These are phyloP conservation scores for button mushroom (Agaricus bisporus) DNA, from an alignment of 768 basidiomycete genomes.

Conservation along the genomic window DNA sequence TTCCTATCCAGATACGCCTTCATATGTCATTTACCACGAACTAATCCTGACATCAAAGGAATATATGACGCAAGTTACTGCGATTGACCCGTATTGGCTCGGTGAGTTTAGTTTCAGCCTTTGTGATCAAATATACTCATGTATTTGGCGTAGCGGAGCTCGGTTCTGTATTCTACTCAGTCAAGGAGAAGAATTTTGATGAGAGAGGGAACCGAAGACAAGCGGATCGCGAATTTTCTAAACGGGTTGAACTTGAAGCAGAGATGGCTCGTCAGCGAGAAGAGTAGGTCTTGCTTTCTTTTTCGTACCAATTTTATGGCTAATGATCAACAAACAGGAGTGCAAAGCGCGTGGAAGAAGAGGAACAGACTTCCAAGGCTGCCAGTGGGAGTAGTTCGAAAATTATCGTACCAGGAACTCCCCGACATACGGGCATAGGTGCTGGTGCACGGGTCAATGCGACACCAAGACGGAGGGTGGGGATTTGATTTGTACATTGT, in stretches of 20 bases:
- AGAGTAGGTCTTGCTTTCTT: constrained; percentile 41
- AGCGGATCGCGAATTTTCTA: constrained; percentile 88
- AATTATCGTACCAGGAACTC: constrained; percentile 78
- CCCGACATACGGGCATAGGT: constrained; percentile 63
- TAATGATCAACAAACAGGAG: neutral
- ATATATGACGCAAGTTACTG: constrained; percentile 99
- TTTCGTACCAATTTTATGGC: constrained; percentile 6
- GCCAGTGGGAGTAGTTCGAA: constrained; percentile 48
- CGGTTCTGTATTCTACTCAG: constrained; percentile 95
- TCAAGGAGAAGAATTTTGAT: constrained; percentile 97
- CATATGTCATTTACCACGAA: constrained; percentile 97
- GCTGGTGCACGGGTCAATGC: constrained; percentile 59
- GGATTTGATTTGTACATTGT: constrained; percentile 39
- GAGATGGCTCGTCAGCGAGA: constrained; percentile 84
- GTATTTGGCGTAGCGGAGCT: constrained; percentile 61
- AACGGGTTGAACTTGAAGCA: constrained; percentile 84
- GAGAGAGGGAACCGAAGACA: constrained; percentile 71
- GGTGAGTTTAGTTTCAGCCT: constrained; percentile 40
- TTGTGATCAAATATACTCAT: neutral
- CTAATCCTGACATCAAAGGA: constrained; percentile 92
- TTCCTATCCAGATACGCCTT: constrained; percentile 69
- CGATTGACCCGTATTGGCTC: constrained; percentile 96
- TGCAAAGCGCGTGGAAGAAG: constrained; percentile 54
- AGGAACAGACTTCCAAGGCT: constrained; percentile 52
- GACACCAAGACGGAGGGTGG: constrained; percentile 69